Evolutionary conservation across 192 early-diverging fungal species (phyloP).

Genomic region (Backusella psychrophila): DNA sequence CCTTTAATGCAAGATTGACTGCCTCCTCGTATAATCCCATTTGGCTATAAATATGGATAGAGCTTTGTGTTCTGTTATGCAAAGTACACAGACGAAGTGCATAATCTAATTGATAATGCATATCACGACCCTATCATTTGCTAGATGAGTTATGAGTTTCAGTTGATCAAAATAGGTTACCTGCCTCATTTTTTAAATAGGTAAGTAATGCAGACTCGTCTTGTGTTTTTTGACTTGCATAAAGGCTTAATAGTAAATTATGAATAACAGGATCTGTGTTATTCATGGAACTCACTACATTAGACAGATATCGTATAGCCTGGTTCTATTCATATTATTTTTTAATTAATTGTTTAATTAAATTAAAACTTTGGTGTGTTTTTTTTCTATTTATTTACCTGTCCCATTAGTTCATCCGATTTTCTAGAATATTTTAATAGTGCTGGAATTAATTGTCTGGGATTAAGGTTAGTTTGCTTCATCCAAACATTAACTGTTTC

Average conservation of each 20-base stretch:
- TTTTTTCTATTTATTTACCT: conserved; percentile 23
- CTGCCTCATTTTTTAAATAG: conserved; percentile 67
- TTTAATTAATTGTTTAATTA: background rate
- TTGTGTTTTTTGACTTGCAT: conserved; percentile 62
- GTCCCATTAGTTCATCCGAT: conserved; percentile 24
- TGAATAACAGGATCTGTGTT: conserved; percentile 90
- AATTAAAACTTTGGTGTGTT: background rate
- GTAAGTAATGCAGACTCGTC: conserved; percentile 71
- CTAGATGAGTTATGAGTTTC: background rate
- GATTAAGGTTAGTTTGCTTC: conserved; percentile 77
- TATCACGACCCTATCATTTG: conserved; percentile 54
- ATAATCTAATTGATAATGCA: conserved; percentile 89
- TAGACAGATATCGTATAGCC: conserved; percentile 84
- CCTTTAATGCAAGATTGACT: conserved; percentile 84
- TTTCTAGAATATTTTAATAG: conserved; percentile 72
- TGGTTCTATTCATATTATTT: conserved; percentile 61
- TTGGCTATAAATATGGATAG: conserved; percentile 85
- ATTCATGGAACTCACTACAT: conserved; percentile 70
- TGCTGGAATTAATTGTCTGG: conserved; percentile 84
- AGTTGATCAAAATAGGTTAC: too few species aligned
- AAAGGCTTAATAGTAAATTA: conserved; percentile 86
- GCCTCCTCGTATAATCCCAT: conserved; percentile 92
- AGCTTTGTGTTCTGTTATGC: conserved; percentile 78
- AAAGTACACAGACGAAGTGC: conserved; percentile 88
- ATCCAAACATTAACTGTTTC: conserved; percentile 89